phyloP scores from a whole-genome alignment of 441 rosid species.

The Mallotus japonicus region DNA sequence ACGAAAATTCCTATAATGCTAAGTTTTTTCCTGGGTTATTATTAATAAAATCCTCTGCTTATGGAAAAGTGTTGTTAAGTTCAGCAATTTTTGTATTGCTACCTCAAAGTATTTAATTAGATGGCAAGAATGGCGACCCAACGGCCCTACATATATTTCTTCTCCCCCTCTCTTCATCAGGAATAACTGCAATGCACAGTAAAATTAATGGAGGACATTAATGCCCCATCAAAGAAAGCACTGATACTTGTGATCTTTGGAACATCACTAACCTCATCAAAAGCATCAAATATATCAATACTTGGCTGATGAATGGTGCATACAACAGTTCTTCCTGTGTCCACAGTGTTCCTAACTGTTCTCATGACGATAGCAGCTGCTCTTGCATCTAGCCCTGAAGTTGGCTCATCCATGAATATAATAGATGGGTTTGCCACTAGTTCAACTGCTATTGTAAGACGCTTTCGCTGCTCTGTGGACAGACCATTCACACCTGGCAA shows the following conservation, averaged over 20 bases:
- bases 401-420: conserved; percentile 49
- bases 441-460: conserved; percentile 47
- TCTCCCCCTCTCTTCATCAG: conserved; percentile 76
- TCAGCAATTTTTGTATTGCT: neutral
- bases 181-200: conserved; percentile 44
- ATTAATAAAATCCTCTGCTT: no score
- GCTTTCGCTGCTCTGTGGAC: conserved; percentile 43
- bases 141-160: conserved; percentile 73
- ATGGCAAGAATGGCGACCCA: conserved; percentile 62
- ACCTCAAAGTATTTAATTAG: conserved; percentile 71
- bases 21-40: no score
- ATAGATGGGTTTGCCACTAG: conserved; percentile 49
- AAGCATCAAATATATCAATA: conserved; percentile 21
- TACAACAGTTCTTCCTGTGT: conserved; percentile 45
- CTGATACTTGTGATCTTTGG: neutral
- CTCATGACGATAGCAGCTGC: conserved; percentile 55
- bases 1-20: neutral
- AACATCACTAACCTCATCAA: conserved; percentile 14
- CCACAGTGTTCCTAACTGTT: conserved; percentile 45
- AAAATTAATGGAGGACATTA: neutral
- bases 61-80: neutral
- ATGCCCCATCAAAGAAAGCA: conserved; percentile 20
- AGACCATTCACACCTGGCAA: conserved; percentile 43
- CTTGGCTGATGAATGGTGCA: conserved; percentile 51
- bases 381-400: conserved; percentile 48